Conservation (phyloP, 495 filamentous ascomycete genomes). For the Parachaetomium inaequale region DNA sequence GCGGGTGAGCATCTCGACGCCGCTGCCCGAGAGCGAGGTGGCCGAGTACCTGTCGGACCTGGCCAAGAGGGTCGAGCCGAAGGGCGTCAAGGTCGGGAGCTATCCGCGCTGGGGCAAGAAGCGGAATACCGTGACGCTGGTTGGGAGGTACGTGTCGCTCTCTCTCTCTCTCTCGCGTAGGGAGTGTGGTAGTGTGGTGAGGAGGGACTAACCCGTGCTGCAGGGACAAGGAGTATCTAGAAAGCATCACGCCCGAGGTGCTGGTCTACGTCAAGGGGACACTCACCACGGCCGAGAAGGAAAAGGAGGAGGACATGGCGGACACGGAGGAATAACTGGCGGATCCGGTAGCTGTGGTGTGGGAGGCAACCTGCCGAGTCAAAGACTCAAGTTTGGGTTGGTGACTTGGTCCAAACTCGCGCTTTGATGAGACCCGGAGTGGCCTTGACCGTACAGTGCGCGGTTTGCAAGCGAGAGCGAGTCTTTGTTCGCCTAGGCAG, state of each 20-base stretch:
- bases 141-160: conserved; percentile 53
- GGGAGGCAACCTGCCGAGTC: background rate
- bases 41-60: conserved; percentile 79
- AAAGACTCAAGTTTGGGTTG: background rate
- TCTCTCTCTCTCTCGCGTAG: background rate
- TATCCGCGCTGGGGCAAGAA: conserved; percentile 91
- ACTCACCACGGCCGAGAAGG: conserved; percentile 43
- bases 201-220: conserved; percentile 8
- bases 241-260: conserved; percentile 51
- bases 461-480: background rate
- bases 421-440: background rate
- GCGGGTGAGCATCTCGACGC: conserved; percentile 79
- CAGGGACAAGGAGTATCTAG: conserved; percentile 48
- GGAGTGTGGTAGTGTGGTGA: background rate
- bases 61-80: conserved; percentile 62
- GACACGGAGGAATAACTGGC: background rate
- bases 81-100: conserved; percentile 90
- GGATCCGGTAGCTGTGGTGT: background rate
- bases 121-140: conserved; percentile 85
- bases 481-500: background rate
- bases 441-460: background rate
- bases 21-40: conserved; percentile 77
- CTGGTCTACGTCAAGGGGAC: conserved; percentile 44
- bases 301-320: conserved; percentile 46
- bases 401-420: no score